Evolutionary conservation across 1,284 basidiomycete genomes (phyloP).

Genomic region (Meripilus lineatus): DNA sequence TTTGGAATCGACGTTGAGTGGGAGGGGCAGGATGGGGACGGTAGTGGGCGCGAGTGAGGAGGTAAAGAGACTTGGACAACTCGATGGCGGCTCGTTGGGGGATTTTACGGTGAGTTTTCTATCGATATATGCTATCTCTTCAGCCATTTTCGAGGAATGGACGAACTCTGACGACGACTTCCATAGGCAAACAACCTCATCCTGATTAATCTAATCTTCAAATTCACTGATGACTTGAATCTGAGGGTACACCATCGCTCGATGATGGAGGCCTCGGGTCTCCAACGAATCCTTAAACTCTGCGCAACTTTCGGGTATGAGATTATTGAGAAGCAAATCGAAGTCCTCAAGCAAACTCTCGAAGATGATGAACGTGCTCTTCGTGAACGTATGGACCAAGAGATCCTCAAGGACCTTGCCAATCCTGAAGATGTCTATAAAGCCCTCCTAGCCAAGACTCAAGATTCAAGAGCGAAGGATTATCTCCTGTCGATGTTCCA

Average conservation of each 20-base stretch:
- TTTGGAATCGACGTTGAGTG: conserved; percentile 73
- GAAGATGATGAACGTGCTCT: conserved; percentile 80
- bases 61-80: conserved; percentile 56
- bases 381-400: conserved; percentile 73
- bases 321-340: conserved; percentile 66
- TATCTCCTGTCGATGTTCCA: conserved; percentile 92
- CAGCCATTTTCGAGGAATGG: no score
- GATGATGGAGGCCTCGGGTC: conserved; percentile 86
- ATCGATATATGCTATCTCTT: conserved; percentile 10
- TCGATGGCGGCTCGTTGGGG: conserved; percentile 62
- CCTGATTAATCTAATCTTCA: conserved; percentile 64
- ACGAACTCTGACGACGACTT: no score
- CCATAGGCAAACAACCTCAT: conserved; percentile 63
- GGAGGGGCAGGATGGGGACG: conserved; percentile 93
- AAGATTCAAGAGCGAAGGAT: conserved; percentile 76
- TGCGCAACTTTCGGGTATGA: conserved; percentile 66
- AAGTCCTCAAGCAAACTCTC: conserved; percentile 60
- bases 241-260: conserved; percentile 81
- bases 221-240: conserved; percentile 70
- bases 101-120: conserved; percentile 73
- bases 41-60: conserved; percentile 93
- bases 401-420: conserved; percentile 72
- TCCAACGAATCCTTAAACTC: conserved; percentile 71
- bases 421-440: conserved; percentile 87
- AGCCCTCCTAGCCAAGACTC: conserved; percentile 70